These are phyloP conservation scores for Carex arenaria DNA, from an alignment of 202 grass and related monocot species.

Conservation along the genomic window DNA sequence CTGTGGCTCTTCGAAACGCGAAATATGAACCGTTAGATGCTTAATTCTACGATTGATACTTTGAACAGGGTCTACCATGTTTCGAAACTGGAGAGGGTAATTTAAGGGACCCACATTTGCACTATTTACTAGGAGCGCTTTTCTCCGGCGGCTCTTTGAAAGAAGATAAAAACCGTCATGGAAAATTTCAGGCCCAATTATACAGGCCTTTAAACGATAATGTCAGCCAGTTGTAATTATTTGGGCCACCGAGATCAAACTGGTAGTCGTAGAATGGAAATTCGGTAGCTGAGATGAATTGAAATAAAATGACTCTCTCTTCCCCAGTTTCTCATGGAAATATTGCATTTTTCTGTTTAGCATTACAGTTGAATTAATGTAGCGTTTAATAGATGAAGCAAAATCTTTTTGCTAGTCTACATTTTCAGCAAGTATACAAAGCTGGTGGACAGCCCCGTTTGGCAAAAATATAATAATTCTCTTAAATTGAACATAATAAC, in stretches of 20 bases:
- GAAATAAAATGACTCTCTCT: no score
- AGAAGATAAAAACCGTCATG: background rate
- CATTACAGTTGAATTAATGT: background rate
- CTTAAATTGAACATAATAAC: background rate
- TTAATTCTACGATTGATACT: background rate
- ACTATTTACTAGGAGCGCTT: background rate
- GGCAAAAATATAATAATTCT: background rate
- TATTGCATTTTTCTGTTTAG: background rate
- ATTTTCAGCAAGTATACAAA: background rate
- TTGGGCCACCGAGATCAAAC: background rate
- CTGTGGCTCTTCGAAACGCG: background rate
- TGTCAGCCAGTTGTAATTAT: background rate
- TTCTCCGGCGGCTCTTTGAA: background rate
- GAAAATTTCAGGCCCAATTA: background rate
- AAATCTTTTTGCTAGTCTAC: no score
- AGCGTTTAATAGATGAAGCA: no score
- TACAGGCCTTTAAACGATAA: background rate
- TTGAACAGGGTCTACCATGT: no score
- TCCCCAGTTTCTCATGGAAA: background rate
- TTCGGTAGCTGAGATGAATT: background rate
- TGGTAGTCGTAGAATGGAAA: no score
- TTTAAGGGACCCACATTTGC: background rate
- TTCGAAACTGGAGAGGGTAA: background rate
- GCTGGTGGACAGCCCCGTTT: background rate
- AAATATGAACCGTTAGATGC: background rate